These are phyloP conservation scores for Penicillium corylophilum DNA, from an alignment of 2,329 filamentous ascomycete species.

Conservation along the genomic window DNA sequence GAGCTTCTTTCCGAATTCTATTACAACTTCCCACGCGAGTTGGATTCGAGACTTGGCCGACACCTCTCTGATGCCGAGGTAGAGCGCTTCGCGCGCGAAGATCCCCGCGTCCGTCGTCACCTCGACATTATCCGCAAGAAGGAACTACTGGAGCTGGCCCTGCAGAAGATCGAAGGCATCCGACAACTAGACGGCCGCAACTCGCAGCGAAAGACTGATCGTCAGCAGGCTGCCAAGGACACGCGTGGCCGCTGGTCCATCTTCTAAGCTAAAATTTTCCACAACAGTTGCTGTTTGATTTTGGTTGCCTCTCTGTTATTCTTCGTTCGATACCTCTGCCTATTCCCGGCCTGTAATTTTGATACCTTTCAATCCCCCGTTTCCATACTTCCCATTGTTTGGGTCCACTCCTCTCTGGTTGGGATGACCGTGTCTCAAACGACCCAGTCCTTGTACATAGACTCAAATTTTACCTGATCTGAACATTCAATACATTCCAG, in stretches of 20 bases:
- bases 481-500: background rate
- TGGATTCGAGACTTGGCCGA: constrained; percentile 81
- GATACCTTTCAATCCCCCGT: constrained; percentile 11
- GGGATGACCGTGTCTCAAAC: constrained; percentile 5
- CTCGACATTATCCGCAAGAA: constrained; percentile 90
- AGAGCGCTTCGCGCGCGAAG: constrained; percentile 88
- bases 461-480: background rate
- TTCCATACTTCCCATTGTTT: constrained; percentile 5
- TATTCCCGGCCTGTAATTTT: constrained; percentile 9
- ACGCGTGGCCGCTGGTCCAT: constrained; percentile 45
- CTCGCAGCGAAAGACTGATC: constrained; percentile 51
- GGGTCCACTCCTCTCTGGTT: constrained; percentile 3
- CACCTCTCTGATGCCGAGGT: constrained; percentile 76
- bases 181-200: constrained; percentile 77
- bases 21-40: constrained; percentile 91
- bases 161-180: constrained; percentile 93
- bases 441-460: constrained; percentile 15
- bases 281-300: constrained; percentile 2
- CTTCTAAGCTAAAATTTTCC: constrained; percentile 32
- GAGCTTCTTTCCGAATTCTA: constrained; percentile 97
- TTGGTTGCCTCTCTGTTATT: background rate
- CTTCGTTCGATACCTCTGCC: constrained; percentile 1
- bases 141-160: constrained; percentile 85
- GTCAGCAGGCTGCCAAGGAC: constrained; percentile 36
- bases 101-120: constrained; percentile 83